phyloP scores from a whole-genome alignment of 192 early-diverging fungal species.

The Gonapodya sp. region DNA sequence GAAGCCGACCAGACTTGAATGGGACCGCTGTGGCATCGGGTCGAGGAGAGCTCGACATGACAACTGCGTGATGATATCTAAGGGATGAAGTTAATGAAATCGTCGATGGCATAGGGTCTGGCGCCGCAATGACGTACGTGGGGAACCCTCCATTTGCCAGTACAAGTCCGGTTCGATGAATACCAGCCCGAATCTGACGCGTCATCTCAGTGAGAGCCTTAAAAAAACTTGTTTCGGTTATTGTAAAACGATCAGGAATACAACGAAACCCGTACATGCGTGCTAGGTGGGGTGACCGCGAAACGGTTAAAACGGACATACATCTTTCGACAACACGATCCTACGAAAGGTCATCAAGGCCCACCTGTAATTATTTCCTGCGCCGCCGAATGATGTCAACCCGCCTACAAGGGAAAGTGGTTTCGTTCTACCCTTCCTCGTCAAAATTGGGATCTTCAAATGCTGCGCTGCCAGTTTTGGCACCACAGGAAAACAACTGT shows the following conservation, averaged over 20 bases:
- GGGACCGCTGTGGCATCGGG: background rate
- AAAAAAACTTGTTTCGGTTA: too few relatives aligned
- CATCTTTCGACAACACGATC: too few relatives aligned
- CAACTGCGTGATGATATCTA: background rate
- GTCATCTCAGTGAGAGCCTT: background rate
- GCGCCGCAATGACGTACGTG: background rate
- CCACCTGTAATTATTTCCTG: slow-evolving; percentile 6
- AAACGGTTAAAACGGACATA: too few relatives aligned
- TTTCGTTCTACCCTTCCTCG: background rate
- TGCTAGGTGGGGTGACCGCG: too few relatives aligned
- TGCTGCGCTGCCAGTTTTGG: slow-evolving; percentile 3
- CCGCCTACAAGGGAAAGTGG: background rate
- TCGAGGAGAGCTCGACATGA: background rate
- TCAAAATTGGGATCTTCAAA: background rate
- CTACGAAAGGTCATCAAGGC: too few relatives aligned
- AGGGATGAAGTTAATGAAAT: background rate
- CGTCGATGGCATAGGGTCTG: background rate
- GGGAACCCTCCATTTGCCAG: background rate
- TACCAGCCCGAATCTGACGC: background rate
- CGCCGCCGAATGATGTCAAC: slow-evolving; percentile 1
- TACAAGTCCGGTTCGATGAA: background rate
- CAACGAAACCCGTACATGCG: background rate
- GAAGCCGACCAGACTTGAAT: background rate
- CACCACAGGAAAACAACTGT: slow-evolving; percentile 8
- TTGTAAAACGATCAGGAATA: background rate